Base-by-base conservation (phyloP, 2,329 filamentous ascomycete genomes). In the Ustilaginoidea virens region DNA sequence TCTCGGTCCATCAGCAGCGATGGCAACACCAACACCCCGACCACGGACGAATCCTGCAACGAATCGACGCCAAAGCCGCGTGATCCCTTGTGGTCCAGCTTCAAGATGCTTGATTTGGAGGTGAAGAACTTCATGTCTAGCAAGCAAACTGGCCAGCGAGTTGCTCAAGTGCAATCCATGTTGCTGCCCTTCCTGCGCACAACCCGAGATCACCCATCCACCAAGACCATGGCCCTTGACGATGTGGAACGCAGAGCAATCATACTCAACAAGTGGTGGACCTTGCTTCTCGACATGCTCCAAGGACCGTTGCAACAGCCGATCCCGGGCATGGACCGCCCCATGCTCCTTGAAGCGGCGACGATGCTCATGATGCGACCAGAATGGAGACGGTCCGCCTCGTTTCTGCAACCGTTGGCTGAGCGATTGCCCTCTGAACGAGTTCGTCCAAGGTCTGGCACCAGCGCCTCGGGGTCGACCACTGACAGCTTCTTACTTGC, bases 221-320 rank as follows among this genome's bases (percentile, higher is more conserved):
- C 71, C 41, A 56, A 53, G 34, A 47, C 48, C 11, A 59, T 93
- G 25, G 60, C 69, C n/a, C 64, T 81, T 2, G 82, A 92, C 54
- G 82, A 92, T 47, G 54, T 93, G 25, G 85, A 94, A 43, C 69
- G 79, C 20, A 69, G 86, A 34, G 69, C 79, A 2, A 74, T 73
- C 25, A 81, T 92, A 27, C 56, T 93, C 33, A 82, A 90, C 48
- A 86, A 81, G 46, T 94, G 86, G 86, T 94, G 86, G 86, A 76
- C 66, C 24, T 75, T 71, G 2, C 59, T 93, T 22, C 56, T 93
- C 32, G 83, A 90, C 34, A 73, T 92, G 60, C 66, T 93, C 15
- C 75, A 85, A 39, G 79, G 78, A 18, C 68, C 69, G 5, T 39
- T 55, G 32, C 52, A 63, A 28, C 78, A 83, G 42, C 76, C 79